Conservation (phyloP, 2,329 filamentous ascomycete species). For the Aspergillus ustus region DNA sequence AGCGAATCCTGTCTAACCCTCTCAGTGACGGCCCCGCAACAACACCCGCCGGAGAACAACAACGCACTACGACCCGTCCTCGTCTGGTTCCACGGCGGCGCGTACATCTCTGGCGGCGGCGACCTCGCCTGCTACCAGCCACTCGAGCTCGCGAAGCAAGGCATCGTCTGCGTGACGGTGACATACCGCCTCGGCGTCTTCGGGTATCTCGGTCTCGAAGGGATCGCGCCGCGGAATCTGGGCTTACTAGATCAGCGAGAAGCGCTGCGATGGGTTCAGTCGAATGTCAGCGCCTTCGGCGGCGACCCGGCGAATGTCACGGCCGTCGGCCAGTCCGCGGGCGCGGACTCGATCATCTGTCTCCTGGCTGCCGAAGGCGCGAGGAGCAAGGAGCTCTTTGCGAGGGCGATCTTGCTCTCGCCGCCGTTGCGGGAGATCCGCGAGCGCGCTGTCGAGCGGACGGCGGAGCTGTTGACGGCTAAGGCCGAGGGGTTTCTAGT, state of each 20-base stretch:
- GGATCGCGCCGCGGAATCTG: conserved; percentile 32
- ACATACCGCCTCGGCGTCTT: conserved; percentile 23
- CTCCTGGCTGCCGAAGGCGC: background rate
- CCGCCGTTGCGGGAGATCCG: background rate
- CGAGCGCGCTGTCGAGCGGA: background rate
- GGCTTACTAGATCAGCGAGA: conserved; percentile 7
- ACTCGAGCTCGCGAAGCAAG: conserved; percentile 12
- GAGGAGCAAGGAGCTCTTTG: background rate
- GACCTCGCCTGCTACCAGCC: conserved; percentile 21
- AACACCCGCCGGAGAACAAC: background rate
- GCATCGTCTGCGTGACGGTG: conserved; percentile 18
- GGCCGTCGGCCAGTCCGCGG: background rate
- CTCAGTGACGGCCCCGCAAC: background rate
- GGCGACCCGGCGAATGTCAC: background rate
- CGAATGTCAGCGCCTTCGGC: conserved; percentile 9
- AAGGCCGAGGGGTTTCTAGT: background rate
- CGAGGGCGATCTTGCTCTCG: background rate
- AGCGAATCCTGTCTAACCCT: conserved; percentile 4
- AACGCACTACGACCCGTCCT: conserved; percentile 12
- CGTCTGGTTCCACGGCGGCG: conserved; percentile 22
- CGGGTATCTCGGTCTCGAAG: conserved; percentile 37
- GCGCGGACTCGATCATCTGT: background rate
- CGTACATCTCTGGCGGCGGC: conserved; percentile 22
- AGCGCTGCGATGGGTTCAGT: conserved; percentile 10
- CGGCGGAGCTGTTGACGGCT: background rate